These are phyloP conservation scores for Drechslerella coelobrocha DNA, from an alignment of 2,329 filamentous ascomycete species.

Conservation along the genomic window DNA sequence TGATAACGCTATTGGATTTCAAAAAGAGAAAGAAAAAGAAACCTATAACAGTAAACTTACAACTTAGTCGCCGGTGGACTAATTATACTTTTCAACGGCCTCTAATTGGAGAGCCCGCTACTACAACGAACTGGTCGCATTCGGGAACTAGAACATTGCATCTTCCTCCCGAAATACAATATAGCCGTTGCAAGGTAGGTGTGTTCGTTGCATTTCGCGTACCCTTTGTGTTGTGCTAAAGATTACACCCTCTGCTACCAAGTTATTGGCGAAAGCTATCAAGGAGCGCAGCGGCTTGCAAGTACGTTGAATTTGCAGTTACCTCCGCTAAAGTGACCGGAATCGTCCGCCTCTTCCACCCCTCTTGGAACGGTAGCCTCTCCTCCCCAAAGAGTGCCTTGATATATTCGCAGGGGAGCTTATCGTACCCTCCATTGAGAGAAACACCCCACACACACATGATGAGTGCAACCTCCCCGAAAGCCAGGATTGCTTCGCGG, in stretches of 20 bases:
- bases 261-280: slow-evolving; percentile 12
- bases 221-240: background rate
- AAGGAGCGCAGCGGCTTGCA: slow-evolving; percentile 29
- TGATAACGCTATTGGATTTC: no score
- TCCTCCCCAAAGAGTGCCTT: slow-evolving; percentile 50
- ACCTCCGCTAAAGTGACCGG: slow-evolving; percentile 38
- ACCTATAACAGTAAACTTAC: no score
- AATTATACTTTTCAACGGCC: no score
- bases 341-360: slow-evolving; percentile 33
- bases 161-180: no score
- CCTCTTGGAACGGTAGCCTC: slow-evolving; percentile 42
- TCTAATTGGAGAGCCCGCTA: no score
- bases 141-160: no score
- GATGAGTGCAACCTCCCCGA: slow-evolving; percentile 50
- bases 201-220: slow-evolving; percentile 1
- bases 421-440: slow-evolving; percentile 28
- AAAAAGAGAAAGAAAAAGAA: no score
- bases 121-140: no score
- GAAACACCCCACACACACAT: slow-evolving; percentile 41
- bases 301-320: slow-evolving; percentile 38
- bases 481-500: slow-evolving; percentile 48
- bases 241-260: background rate
- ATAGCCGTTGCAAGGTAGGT: background rate
- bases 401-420: slow-evolving; percentile 38
- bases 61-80: no score